A percentile compares a stretch with the other conserved stretches of the same genome.
Conservation (phyloP, 257 asterid species). For the Solanum peruvianum region DNA sequence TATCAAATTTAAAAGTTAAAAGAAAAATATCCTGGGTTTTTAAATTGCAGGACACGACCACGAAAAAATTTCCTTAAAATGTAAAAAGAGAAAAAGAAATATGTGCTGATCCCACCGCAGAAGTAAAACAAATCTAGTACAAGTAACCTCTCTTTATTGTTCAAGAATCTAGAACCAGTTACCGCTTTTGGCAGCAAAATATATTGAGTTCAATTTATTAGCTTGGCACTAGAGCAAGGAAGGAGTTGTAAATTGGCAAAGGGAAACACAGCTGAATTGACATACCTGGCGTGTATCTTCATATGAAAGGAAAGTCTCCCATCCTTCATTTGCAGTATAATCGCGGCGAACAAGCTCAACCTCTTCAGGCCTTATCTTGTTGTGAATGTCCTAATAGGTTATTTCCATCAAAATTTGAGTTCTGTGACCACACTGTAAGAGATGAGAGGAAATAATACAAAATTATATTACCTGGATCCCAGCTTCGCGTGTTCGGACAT, state of each 20-base stretch:
- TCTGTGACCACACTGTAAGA: neutral
- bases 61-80: neutral
- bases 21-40: neutral
- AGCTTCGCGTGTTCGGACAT: slow-evolving; percentile 98
- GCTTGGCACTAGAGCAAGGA: neutral
- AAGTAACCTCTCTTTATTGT: neutral
- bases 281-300: slow-evolving; percentile 91
- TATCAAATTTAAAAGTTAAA: neutral
- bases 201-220: neutral
- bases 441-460: neutral
- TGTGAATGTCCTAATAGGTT: slow-evolving; percentile 68
- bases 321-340: slow-evolving; percentile 95
- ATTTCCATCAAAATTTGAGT: neutral
- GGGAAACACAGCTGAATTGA: neutral
- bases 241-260: neutral
- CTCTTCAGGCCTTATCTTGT: slow-evolving; percentile 87
- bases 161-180: neutral
- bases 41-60: neutral
- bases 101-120: neutral
- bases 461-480: slow-evolving; percentile 74
- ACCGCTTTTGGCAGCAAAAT: neutral
- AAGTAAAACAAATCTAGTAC: neutral
- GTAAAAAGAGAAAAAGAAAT: neutral
- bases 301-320: slow-evolving; percentile 97
- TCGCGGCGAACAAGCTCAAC: slow-evolving; percentile 99